Base-by-base conservation (phyloP, 805 yeast species). In the Saccharomycopsis sp. region DNA sequence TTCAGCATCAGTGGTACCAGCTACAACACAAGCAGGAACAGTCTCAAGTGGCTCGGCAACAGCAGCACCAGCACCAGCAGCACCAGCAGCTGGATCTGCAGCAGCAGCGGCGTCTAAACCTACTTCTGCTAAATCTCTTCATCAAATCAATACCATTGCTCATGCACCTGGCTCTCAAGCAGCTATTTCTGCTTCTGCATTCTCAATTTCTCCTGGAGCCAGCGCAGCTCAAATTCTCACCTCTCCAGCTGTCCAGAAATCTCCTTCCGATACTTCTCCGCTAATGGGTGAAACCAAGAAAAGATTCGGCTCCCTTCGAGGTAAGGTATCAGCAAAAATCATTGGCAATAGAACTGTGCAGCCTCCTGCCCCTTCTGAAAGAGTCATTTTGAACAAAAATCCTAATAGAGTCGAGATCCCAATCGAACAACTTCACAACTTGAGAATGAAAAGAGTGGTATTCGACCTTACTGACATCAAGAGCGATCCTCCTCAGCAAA, bases 401-500 rank as follows among this genome's bases (percentile, higher is more conserved):
- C 65, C 67, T 8, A 60, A 61, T 43, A 57, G 64, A 43, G 54
- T 57, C 20, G 48, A 55, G n/a, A 41, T 60, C 16, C 68, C 66
- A 7, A 53, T 63, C 18, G 54, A 55, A 33, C 49, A 47, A 20
- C 48, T 56, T 4, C 41, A 48, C n/a, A 54, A 54, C 5, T 49
- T 64, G 1, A 55, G 54, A 16, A 61, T 83, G 55, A 69, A 73
- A 48, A 65, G 88, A 46, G 95, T 86, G 4, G 70, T 76, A 0
- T 88, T 88, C 59, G 86, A 92, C 0, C 68, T 85, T 4, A 82
- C 82, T 38, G 75, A 79, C 39, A 71, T 86, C 46, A 68, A 67
- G 0, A 67, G 66, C 47, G 96, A 88, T 58, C 96, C 96, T 2
- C 95, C 95, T 1, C 96, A 88, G 54, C 95, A 87, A 56, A 82